Conservation (phyloP, 345 rosid species). For the Arabidopsis arenosa region DNA sequence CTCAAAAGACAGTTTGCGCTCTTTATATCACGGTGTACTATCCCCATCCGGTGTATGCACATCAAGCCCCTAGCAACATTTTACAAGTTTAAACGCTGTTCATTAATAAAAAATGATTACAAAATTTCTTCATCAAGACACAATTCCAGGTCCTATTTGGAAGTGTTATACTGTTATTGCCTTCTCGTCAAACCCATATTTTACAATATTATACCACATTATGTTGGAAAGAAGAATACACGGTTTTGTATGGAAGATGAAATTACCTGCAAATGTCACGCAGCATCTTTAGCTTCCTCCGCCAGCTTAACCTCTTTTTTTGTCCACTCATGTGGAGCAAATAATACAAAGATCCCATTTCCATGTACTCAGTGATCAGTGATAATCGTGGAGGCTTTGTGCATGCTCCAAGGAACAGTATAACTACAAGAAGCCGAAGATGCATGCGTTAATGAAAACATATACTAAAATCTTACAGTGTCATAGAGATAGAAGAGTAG, state of each 20-base stretch:
- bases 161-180: neutral
- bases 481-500: neutral
- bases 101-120: neutral
- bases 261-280: conserved; percentile 95
- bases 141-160: neutral
- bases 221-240: neutral
- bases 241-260: neutral
- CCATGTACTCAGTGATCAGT: conserved; percentile 98
- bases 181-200: conserved; percentile 1
- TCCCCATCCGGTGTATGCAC: conserved; percentile 98
- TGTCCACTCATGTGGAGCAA: conserved; percentile 90
- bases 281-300: conserved; percentile 84
- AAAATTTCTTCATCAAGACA: conserved; percentile 3
- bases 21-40: conserved; percentile 89
- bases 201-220: neutral
- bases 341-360: conserved; percentile 88
- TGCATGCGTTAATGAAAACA: conserved; percentile 22
- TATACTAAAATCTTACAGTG: conserved; percentile 26
- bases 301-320: conserved; percentile 88
- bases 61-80: conserved; percentile 79
- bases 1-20: conserved; percentile 91
- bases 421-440: conserved; percentile 66
- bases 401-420: conserved; percentile 98
- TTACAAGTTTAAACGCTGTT: neutral
- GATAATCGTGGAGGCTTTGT: conserved; percentile 90